Conservation (phyloP, 371 early-diverging fungal species). For the Lichtheimia ramosa region DNA sequence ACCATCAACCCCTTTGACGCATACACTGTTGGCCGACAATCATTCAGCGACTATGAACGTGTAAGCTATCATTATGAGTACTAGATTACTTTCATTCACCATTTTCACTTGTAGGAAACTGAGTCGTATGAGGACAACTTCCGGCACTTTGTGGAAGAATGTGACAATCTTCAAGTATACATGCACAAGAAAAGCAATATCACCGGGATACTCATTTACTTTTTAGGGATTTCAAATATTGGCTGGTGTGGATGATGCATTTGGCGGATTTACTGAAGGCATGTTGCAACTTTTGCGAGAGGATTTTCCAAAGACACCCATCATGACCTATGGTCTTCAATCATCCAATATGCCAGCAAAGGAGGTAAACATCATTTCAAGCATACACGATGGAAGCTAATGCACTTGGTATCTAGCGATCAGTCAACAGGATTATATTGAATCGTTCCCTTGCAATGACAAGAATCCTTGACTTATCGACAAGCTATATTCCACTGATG, state of each 20-base stretch:
- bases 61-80: conserved; percentile 14
- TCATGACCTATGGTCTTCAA: conserved; percentile 65
- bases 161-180: conserved; percentile 74
- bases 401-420: conserved; percentile 18
- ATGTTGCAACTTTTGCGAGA: conserved; percentile 70
- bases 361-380: conserved; percentile 23
- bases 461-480: conserved; percentile 47
- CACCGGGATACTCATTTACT: background rate
- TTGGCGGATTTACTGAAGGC: conserved; percentile 71
- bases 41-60: conserved; percentile 63
- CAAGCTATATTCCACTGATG: conserved; percentile 60
- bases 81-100: background rate
- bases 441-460: conserved; percentile 56
- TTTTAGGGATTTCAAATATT: conserved; percentile 78
- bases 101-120: conserved; percentile 25
- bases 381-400: background rate
- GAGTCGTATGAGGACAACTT: conserved; percentile 77
- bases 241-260: conserved; percentile 73
- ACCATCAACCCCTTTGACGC: conserved; percentile 70
- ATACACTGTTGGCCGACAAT: conserved; percentile 70
- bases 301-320: conserved; percentile 74
- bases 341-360: conserved; percentile 18
- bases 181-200: no score
- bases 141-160: conserved; percentile 81
- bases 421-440: conserved; percentile 33